These are phyloP conservation scores for Cytospora piceae DNA, from an alignment of 2,329 filamentous ascomycete species.

Conservation along the genomic window DNA sequence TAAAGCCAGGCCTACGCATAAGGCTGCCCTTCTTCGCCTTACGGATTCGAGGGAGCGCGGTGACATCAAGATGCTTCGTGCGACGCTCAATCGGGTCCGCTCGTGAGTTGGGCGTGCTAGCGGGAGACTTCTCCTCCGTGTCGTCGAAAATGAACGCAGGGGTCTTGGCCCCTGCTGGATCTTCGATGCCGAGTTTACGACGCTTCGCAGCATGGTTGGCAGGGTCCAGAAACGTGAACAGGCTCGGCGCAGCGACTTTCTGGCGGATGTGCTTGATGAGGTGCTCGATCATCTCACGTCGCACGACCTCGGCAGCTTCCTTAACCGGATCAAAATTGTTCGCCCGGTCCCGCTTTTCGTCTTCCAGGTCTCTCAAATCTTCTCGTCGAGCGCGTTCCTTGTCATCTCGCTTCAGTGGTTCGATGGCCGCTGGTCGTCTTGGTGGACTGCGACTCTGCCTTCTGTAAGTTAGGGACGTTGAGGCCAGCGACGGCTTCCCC, in stretches of 20 bases:
- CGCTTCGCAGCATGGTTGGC: conserved; percentile 79
- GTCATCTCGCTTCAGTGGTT: conserved; percentile 65
- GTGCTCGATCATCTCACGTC: conserved; percentile 82
- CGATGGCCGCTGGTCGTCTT: conserved; percentile 40
- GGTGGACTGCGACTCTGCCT: conserved; percentile 44
- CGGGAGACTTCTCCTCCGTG: conserved; percentile 63
- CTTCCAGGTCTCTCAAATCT: conserved; percentile 80
- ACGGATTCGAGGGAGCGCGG: conserved; percentile 73
- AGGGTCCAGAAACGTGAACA: conserved; percentile 83
- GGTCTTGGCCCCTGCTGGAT: conserved; percentile 63
- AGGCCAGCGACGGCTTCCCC: conserved; percentile 38
- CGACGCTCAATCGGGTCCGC: conserved; percentile 65
- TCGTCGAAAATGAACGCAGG: conserved; percentile 58
- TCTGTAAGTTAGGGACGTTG: conserved; percentile 35
- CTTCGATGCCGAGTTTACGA: conserved; percentile 75
- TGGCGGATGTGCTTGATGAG: conserved; percentile 87
- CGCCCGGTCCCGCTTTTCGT: conserved; percentile 86
- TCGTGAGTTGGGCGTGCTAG: conserved; percentile 68
- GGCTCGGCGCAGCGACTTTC: conserved; percentile 78
- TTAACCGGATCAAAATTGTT: conserved; percentile 87
- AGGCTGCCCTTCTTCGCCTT: conserved; percentile 66
- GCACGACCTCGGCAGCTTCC: conserved; percentile 79
- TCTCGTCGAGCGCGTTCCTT: conserved; percentile 68
- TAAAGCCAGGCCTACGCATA: conserved; percentile 64
- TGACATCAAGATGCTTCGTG: conserved; percentile 61